phyloP scores from a whole-genome alignment of 305 asterid genomes.

The Euphrasia arctica region DNA sequence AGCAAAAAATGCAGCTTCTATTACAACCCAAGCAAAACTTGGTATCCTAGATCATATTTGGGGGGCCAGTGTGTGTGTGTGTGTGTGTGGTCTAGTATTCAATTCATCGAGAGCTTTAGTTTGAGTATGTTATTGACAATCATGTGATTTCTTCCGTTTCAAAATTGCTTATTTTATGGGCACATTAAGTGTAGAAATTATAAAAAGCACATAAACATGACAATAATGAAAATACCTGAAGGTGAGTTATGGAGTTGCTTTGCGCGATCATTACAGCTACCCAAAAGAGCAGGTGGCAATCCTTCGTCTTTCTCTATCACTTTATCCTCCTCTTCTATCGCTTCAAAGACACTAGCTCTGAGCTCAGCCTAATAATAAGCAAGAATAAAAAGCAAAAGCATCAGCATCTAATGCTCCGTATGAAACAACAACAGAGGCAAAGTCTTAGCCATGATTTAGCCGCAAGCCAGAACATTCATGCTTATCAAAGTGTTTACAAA shows the following conservation, averaged over 20 bases:
- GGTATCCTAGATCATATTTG: not conserved
- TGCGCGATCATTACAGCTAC: conserved; percentile 96
- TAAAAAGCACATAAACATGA: not conserved
- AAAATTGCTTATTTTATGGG: no score
- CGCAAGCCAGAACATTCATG: not conserved
- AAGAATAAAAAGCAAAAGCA: conserved; percentile 18
- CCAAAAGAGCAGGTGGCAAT: conserved; percentile 85
- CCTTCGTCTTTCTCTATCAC: conserved; percentile 74
- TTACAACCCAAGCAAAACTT: no score
- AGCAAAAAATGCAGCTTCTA: not conserved
- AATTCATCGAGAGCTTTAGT: no score
- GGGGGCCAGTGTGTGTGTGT: not conserved
- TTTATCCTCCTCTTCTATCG: conserved; percentile 93
- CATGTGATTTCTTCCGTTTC: no score
- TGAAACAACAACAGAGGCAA: not conserved
- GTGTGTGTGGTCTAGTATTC: no score
- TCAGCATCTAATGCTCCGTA: conserved; percentile 16
- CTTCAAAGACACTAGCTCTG: conserved; percentile 96
- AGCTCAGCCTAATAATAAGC: conserved; percentile 63
- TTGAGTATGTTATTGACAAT: no score
- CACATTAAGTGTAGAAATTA: not conserved
- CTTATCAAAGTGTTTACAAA: not conserved
- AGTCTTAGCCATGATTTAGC: not conserved
- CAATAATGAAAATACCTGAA: conserved; percentile 53
- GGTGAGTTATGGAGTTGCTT: conserved; percentile 91